Percentiles rank a stretch among this genome's conserved stretches.
These are phyloP conservation scores for Exserohilum rostratum DNA, from an alignment of 2,329 filamentous ascomycete species.

Conservation along the genomic window DNA sequence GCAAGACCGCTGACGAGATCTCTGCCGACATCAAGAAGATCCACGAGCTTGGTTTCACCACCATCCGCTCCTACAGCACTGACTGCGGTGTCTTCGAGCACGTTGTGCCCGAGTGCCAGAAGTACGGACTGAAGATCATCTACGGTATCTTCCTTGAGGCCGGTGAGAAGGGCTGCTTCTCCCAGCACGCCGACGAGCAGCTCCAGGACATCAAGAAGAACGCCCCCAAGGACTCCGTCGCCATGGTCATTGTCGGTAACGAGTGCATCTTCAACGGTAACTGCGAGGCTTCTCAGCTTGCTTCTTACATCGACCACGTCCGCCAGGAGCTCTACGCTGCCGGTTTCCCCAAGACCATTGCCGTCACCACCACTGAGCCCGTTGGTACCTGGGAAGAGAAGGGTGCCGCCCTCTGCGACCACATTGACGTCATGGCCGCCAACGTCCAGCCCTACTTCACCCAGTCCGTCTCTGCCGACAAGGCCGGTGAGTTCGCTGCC, in stretches of 20 bases:
- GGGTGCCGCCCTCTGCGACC: conserved; percentile 67
- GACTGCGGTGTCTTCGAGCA: conserved; percentile 83
- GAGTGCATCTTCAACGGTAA: conserved; percentile 82
- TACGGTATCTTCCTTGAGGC: conserved; percentile 84
- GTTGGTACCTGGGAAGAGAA: conserved; percentile 75
- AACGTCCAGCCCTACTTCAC: conserved; percentile 98
- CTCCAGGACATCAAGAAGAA: conserved; percentile 70
- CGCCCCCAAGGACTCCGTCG: conserved; percentile 75
- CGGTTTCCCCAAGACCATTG: conserved; percentile 71
- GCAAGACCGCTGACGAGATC: conserved; percentile 51
- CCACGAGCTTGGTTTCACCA: conserved; percentile 61
- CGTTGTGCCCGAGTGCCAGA: conserved; percentile 72
- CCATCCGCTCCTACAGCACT: conserved; percentile 84
- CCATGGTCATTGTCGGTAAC: conserved; percentile 86
- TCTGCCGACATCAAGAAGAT: conserved; percentile 51
- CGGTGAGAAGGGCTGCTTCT: conserved; percentile 50
- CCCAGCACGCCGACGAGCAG: conserved; percentile 70
- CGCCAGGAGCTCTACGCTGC: conserved; percentile 65
- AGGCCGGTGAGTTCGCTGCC: conserved; percentile 78
- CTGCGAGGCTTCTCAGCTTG: conserved; percentile 69
- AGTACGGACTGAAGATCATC: conserved; percentile 77
- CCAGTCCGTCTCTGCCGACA: conserved; percentile 63
- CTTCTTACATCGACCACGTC: conserved; percentile 70
- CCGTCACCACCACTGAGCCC: conserved; percentile 82
- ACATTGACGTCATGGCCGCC: conserved; percentile 78